Base-by-base conservation (phyloP, 495 filamentous ascomycete genomes). In the Xylaria castorea region DNA sequence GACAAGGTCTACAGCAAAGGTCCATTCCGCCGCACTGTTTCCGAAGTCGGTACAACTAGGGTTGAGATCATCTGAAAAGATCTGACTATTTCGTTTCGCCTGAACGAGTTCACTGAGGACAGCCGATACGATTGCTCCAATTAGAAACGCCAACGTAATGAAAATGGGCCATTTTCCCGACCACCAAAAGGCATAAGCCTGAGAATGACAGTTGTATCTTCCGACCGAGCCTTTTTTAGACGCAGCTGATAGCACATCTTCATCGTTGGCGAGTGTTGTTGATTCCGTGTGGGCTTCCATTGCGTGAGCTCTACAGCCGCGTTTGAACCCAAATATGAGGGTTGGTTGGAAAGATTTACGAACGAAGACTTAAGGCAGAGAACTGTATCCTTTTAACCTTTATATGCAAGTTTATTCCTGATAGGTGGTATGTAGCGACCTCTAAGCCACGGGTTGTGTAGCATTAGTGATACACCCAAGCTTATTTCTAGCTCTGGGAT, bases 31-130 rank as follows among this genome's bases (percentile, higher is more conserved):
- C 48, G 34, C 46, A 36, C 63, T 53, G 46, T 20, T 30, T 53
- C 46, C 40, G 22, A 53, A 36, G 22, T 71, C 61, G 36, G 30
- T 53, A 55, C 50, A 71, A 20, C 70, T 65, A 1, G 70, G 61
- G n/a, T 44, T 65, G 40, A 71, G 53, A 6, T 44, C 20, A 25
- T 50, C 48, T 18, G 42, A 34, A 16, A 63, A 40, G 20, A 40
- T 8, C 50, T 50, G 25, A 25, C 20, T 42, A 16, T 5, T 65
- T 25, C n/a, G 42, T 48, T 32, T 50, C 40, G 62, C 14, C 40
- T 46, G 40, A 20, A 64, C 14, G 40, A 64, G 12, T 30, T 46
- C 1, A 20, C 62, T 64, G 25, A 64, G 62, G 38, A 64, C n/a
- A 18, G 3, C 27, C n/a, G 22, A 50, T 5, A 34, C 27, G 3